Conservation (phyloP, 495 filamentous ascomycete species). For the Penicillium diatomitis region DNA sequence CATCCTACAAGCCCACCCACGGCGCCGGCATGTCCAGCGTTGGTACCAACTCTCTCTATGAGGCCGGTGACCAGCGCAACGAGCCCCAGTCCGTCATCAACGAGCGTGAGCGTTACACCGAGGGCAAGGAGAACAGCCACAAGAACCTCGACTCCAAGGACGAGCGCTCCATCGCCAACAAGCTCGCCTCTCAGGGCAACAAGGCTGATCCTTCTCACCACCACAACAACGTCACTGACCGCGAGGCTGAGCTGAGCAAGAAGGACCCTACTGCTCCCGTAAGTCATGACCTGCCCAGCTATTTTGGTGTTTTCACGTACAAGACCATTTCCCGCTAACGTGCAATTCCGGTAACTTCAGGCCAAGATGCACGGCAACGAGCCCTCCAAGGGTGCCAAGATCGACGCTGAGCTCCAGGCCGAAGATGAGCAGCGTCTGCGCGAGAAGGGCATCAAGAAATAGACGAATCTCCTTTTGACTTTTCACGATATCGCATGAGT, state of each 20-base stretch:
- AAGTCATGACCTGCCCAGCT: constrained; percentile 15
- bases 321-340: neutral
- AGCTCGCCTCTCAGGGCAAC: constrained; percentile 50
- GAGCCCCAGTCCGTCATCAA: constrained; percentile 45
- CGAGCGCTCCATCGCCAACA: constrained; percentile 70
- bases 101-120: constrained; percentile 49
- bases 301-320: neutral
- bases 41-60: constrained; percentile 45
- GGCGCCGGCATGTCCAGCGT: constrained; percentile 40
- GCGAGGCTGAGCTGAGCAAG: constrained; percentile 49
- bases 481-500: neutral
- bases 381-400: constrained; percentile 61
- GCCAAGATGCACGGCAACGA: constrained; percentile 62
- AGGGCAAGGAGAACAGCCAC: constrained; percentile 60
- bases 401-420: constrained; percentile 58
- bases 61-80: constrained; percentile 65
- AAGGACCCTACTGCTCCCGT: constrained; percentile 62
- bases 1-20: constrained; percentile 7
- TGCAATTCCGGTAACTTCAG: constrained; percentile 23
- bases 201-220: constrained; percentile 25
- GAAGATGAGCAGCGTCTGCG: constrained; percentile 59
- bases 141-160: constrained; percentile 70
- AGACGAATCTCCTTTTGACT: neutral
- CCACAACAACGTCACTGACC: constrained; percentile 31
- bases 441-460: constrained; percentile 49